Evolutionary conservation across 805 yeast genomes (phyloP).

Genomic region (Metschnikowia kofuensis): DNA sequence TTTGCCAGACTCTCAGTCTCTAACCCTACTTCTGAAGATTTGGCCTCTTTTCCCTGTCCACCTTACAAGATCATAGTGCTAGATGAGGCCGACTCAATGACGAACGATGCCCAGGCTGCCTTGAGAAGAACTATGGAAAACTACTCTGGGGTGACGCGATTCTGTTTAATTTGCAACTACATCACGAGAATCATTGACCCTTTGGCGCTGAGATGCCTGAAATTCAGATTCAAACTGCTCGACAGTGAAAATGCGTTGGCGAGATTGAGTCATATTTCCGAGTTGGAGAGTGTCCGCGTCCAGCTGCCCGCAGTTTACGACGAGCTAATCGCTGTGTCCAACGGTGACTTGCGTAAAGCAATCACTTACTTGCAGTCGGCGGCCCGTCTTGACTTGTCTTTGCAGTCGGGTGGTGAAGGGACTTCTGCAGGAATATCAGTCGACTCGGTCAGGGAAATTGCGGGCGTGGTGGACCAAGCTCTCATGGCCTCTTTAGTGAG

Average conservation of each 20-base stretch:
- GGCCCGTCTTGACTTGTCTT: conserved; percentile 15
- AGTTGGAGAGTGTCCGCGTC: conserved; percentile 31
- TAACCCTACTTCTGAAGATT: conserved; percentile 68
- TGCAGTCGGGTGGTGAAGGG: conserved; percentile 13
- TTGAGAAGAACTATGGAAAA: conserved; percentile 92
- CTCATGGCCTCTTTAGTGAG: conserved; percentile 42
- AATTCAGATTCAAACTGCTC: conserved; percentile 82
- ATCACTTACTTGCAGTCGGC: conserved; percentile 74
- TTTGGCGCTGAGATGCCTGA: conserved; percentile 92
- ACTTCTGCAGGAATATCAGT: conserved; percentile 40
- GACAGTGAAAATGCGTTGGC: conserved; percentile 67
- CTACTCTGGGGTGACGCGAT: conserved; percentile 82
- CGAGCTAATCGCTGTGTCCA: conserved; percentile 66
- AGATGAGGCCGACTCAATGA: conserved; percentile 98
- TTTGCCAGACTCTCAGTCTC: conserved; percentile 86
- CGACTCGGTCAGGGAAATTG: conserved; percentile 59
- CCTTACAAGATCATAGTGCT: conserved; percentile 90
- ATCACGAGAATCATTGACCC: conserved; percentile 97
- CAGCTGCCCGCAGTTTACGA: conserved; percentile 52
- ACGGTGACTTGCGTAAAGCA: conserved; percentile 91
- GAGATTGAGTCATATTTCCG: conserved; percentile 62
- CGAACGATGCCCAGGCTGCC: conserved; percentile 94
- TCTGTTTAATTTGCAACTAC: conserved; percentile 93
- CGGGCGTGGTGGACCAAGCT: conserved; percentile 66
- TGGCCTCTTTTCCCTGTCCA: conserved; percentile 84